phyloP scores from a whole-genome alignment of 2,329 filamentous ascomycete species.

The Fusarium decemcellulare region DNA sequence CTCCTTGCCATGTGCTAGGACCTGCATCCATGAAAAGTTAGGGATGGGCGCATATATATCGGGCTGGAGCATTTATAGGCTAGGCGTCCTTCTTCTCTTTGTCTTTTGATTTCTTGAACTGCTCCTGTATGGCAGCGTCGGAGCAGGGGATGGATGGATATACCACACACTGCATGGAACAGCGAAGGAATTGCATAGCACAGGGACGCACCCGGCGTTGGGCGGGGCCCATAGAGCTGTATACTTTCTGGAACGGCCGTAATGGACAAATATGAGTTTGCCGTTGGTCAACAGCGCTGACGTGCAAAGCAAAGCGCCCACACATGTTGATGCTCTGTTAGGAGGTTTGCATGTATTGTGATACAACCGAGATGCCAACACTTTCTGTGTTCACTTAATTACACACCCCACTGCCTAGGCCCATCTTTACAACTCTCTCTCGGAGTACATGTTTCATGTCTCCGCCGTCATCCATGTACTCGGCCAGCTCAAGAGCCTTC shows the following conservation, averaged over 20 bases:
- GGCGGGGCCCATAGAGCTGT: slow-evolving; percentile 33
- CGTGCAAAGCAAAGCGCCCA: slow-evolving; percentile 20
- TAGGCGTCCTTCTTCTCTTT: slow-evolving; percentile 17
- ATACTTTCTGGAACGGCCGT: slow-evolving; percentile 22
- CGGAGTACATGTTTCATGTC: slow-evolving; percentile 60
- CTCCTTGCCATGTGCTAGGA: slow-evolving; percentile 27
- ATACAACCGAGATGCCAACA: neutral
- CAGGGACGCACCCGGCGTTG: slow-evolving; percentile 36
- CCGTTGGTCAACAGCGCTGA: slow-evolving; percentile 19
- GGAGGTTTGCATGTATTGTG: neutral
- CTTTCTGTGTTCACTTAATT: neutral
- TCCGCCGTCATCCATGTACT: slow-evolving; percentile 69
- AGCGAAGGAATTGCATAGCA: slow-evolving; percentile 37
- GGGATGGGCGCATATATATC: slow-evolving; percentile 5
- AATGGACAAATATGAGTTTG: slow-evolving; percentile 31
- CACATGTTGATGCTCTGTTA: neutral
- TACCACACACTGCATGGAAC: slow-evolving; percentile 36
- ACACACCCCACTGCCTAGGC: slow-evolving; percentile 29
- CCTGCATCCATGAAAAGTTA: slow-evolving; percentile 32
- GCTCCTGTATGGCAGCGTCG: slow-evolving; percentile 18
- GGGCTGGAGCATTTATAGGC: slow-evolving; percentile 25
- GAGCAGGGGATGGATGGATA: slow-evolving; percentile 29
- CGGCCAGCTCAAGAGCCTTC: slow-evolving; percentile 73
- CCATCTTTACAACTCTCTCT: slow-evolving; percentile 59
- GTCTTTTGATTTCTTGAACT: slow-evolving; percentile 9